A percentile compares a stretch with the other conserved stretches of the same genome.
Evolutionary conservation across 805 yeast genomes (phyloP).

Genomic region (Candida maris): DNA sequence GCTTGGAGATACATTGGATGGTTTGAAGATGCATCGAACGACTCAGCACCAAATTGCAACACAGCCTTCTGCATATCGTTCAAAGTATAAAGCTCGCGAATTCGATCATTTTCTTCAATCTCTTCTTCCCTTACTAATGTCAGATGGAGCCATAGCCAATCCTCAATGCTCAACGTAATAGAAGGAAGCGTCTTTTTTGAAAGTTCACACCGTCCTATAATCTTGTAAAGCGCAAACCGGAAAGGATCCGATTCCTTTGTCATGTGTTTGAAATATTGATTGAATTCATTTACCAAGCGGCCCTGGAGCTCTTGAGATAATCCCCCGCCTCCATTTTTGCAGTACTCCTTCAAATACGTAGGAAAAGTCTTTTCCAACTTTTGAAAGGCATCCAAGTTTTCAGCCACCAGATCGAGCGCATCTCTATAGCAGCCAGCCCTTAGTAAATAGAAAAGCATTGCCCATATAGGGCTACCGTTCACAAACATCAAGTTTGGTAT

Average conservation of each 20-base stretch:
- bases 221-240: conserved; percentile 84
- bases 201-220: conserved; percentile 85
- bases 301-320: conserved; percentile 67
- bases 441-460: conserved; percentile 74
- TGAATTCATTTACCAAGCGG: conserved; percentile 74
- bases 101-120: conserved; percentile 34
- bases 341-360: conserved; percentile 68
- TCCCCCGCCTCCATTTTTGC: conserved; percentile 47
- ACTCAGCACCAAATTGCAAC: conserved; percentile 65
- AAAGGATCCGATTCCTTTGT: conserved; percentile 78
- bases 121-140: conserved; percentile 62
- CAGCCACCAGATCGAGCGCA: conserved; percentile 64
- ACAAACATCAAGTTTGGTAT: conserved; percentile 56
- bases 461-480: conserved; percentile 94
- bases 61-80: conserved; percentile 71
- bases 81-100: conserved; percentile 69
- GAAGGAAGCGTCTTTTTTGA: conserved; percentile 63
- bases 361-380: conserved; percentile 86
- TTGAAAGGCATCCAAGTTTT: conserved; percentile 68
- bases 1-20: conserved; percentile 74
- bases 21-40: conserved; percentile 61
- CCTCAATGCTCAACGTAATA: conserved; percentile 78
- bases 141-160: conserved; percentile 95
- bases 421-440: conserved; percentile 82
- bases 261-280: conserved; percentile 66